Conservation (phyloP, 495 filamentous ascomycete species). For the Acidiella bohemica region DNA sequence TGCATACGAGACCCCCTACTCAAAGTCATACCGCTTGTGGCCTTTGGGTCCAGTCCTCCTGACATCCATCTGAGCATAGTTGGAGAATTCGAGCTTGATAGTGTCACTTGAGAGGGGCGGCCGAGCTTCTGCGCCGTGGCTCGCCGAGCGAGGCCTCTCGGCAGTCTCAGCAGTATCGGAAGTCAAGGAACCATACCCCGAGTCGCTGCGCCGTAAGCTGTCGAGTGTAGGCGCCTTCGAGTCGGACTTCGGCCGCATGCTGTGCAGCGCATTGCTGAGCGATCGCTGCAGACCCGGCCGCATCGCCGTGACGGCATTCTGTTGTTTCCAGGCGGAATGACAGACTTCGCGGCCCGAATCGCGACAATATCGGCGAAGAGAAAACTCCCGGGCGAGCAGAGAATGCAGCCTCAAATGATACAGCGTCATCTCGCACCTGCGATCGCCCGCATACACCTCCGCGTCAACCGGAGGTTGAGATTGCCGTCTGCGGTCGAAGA, state of each 20-base stretch:
- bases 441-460: conserved; percentile 44
- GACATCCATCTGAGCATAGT: conserved; percentile 88
- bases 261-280: conserved; percentile 60
- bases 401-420: conserved; percentile 97
- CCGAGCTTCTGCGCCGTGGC: conserved; percentile 11
- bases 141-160: conserved; percentile 22
- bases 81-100: conserved; percentile 85
- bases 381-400: conserved; percentile 72
- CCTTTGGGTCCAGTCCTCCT: conserved; percentile 54
- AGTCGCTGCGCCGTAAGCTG: conserved; percentile 41
- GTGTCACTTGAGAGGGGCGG: conserved; percentile 48
- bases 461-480: conserved; percentile 94
- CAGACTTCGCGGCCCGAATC: conserved; percentile 90
- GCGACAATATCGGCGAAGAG: conserved; percentile 79
- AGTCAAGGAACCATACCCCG: conserved; percentile 41
- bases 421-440: conserved; percentile 58
- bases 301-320: conserved; percentile 34
- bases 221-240: conserved; percentile 36
- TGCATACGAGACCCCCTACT: conserved; percentile 79
- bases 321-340: conserved; percentile 63
- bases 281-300: conserved; percentile 33
- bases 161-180: conserved; percentile 38
- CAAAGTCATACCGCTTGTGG: conserved; percentile 72
- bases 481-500: conserved; percentile 86
- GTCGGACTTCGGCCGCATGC: conserved; percentile 46